Evolutionary conservation across 2,329 filamentous ascomycete genomes (phyloP).

Genomic region (Phoma sp.): DNA sequence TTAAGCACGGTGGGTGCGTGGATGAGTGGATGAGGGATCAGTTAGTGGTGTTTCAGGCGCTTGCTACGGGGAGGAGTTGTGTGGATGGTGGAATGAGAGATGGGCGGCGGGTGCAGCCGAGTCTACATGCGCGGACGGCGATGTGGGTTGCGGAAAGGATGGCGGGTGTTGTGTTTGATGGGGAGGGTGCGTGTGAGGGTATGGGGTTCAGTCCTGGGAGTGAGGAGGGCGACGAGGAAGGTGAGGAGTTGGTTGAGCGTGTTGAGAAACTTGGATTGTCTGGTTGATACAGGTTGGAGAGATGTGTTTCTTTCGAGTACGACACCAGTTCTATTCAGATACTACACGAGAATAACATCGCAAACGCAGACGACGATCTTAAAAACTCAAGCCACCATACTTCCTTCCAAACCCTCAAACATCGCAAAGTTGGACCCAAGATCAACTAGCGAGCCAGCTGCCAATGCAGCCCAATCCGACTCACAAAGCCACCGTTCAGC

Average conservation of each 20-base stretch:
- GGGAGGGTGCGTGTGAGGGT: conserved; percentile 46
- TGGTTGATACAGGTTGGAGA: not conserved
- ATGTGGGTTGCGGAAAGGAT: conserved; percentile 53
- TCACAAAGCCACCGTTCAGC: not conserved
- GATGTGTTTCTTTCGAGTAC: too few species aligned
- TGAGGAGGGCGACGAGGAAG: not conserved
- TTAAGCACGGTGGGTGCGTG: conserved; percentile 56
- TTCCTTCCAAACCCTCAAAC: too few species aligned
- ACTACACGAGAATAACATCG: too few species aligned
- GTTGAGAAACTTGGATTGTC: conserved; percentile 5
- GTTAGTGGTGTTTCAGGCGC: conserved; percentile 64
- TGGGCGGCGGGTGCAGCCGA: conserved; percentile 37
- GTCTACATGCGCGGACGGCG: conserved; percentile 55
- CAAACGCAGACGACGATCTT: too few species aligned
- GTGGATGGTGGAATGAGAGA: conserved; percentile 42
- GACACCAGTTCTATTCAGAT: too few species aligned
- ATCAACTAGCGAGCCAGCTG: too few species aligned
- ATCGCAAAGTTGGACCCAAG: too few species aligned
- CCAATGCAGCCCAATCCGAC: too few species aligned
- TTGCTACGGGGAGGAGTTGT: conserved; percentile 54
- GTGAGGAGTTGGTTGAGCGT: not conserved
- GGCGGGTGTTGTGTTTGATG: conserved; percentile 50
- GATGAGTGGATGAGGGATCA: conserved; percentile 65
- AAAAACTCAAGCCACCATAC: too few species aligned
- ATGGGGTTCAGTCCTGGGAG: conserved; percentile 31